Evolutionary conservation across 2,329 filamentous ascomycete species (phyloP).

Genomic region (Acrodontium crateriforme): DNA sequence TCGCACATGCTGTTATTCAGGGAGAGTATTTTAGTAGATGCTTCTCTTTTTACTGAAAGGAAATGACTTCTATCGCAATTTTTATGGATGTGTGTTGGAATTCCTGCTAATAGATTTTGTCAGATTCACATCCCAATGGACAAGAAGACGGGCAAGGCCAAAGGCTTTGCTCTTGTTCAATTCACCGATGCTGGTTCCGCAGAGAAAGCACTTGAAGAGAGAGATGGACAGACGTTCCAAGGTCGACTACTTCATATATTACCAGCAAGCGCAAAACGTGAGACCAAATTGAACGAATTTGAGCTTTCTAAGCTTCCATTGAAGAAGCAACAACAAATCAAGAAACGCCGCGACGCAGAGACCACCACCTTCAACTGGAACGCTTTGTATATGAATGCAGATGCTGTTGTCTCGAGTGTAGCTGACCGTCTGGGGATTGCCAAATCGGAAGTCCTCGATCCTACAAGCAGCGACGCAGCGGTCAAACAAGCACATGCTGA

Average conservation of each 20-base stretch:
- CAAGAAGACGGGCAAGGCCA: constrained; percentile 54
- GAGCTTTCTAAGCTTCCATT: constrained; percentile 80
- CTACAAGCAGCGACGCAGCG: constrained; percentile 85
- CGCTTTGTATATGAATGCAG: constrained; percentile 93
- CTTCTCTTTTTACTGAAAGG: constrained; percentile 52
- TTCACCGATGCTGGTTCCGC: constrained; percentile 61
- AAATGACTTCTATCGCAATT: no score
- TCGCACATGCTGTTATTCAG: constrained; percentile 80
- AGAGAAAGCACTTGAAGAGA: constrained; percentile 60
- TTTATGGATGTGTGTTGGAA: no score
- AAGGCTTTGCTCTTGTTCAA: constrained; percentile 82
- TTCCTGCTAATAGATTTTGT: no score
- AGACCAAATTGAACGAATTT: constrained; percentile 73
- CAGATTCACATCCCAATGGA: constrained; percentile 80
- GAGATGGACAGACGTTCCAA: constrained; percentile 81
- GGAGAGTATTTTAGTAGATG: constrained; percentile 99
- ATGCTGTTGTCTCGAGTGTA: constrained; percentile 84
- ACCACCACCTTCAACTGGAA: constrained; percentile 90
- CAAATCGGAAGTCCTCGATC: constrained; percentile 85
- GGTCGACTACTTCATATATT: constrained; percentile 84
- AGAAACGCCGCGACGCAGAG: constrained; percentile 66
- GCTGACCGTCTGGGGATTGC: constrained; percentile 75
- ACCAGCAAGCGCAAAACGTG: constrained; percentile 68
- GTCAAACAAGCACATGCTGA: constrained; percentile 96
- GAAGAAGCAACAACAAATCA: constrained; percentile 87